Percentiles rank a stretch among this genome's conserved stretches.
These are phyloP conservation scores for Backusella macrospora DNA, from an alignment of 192 early-diverging fungal genomes.

Conservation along the genomic window DNA sequence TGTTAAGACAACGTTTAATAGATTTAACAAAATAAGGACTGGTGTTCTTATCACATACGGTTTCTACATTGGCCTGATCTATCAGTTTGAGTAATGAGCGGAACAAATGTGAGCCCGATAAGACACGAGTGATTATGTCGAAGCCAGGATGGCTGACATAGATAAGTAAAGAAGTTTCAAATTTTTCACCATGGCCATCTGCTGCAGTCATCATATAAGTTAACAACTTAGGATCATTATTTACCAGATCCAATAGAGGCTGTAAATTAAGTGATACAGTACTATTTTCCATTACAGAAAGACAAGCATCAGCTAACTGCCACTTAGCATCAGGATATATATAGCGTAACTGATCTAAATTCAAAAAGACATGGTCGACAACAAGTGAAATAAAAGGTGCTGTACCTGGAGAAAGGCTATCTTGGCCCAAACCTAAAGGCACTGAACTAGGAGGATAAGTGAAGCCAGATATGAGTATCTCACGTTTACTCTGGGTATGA, in stretches of 20 bases:
- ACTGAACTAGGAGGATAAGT: conserved; percentile 51
- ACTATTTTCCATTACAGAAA: conserved; percentile 80
- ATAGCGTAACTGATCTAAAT: conserved; percentile 71
- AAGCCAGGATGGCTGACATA: conserved; percentile 78
- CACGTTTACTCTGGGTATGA: conserved; percentile 54
- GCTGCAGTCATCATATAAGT: background rate
- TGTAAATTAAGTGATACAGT: conserved; percentile 75
- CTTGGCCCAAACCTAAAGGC: conserved; percentile 63
- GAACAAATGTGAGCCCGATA: conserved; percentile 76
- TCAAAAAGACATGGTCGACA: conserved; percentile 83
- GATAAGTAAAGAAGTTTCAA: background rate
- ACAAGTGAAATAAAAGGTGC: conserved; percentile 83
- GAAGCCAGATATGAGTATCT: conserved; percentile 29
- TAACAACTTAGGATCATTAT: background rate
- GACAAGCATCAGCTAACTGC: conserved; percentile 71
- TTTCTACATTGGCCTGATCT: conserved; percentile 28
- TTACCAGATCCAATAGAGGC: conserved; percentile 38
- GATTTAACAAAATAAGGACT: conserved; percentile 45
- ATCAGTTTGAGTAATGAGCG: conserved; percentile 72
- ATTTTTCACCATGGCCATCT: background rate
- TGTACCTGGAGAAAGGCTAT: conserved; percentile 73
- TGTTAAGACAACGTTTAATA: conserved; percentile 55
- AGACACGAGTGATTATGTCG: conserved; percentile 73
- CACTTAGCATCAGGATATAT: conserved; percentile 71
- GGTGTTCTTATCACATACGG: background rate